These are phyloP conservation scores for Avena eriantha DNA, from an alignment of 176 grass and related monocot genomes.

Conservation along the genomic window DNA sequence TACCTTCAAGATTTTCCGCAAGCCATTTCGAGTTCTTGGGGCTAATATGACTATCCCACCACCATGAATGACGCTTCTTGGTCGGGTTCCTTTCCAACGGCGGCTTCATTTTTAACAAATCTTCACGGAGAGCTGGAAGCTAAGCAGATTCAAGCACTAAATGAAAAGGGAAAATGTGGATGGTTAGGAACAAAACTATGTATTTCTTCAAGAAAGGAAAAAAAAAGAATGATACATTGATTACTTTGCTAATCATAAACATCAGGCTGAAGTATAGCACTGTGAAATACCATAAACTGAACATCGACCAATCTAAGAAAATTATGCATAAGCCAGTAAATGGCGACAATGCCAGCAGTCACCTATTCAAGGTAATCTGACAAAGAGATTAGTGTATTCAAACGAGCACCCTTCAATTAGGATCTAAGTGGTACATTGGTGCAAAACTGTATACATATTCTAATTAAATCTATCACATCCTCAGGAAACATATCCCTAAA, in stretches of 20 bases:
- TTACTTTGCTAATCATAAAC: neutral
- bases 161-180: constrained; percentile 7
- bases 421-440: neutral
- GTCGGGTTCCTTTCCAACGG: constrained; percentile 60
- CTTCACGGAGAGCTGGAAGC: neutral
- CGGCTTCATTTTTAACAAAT: constrained; percentile 54
- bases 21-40: constrained; percentile 90
- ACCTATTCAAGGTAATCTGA: constrained; percentile 13
- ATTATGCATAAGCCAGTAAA: constrained; percentile 5
- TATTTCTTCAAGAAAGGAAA: neutral
- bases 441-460: neutral
- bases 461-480: neutral
- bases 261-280: neutral
- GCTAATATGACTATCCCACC: constrained; percentile 82
- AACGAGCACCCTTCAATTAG: neutral
- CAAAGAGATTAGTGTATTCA: neutral
- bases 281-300: neutral
- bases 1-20: constrained; percentile 79
- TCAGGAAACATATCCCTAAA: neutral
- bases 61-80: constrained; percentile 78
- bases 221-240: neutral
- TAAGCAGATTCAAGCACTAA: neutral
- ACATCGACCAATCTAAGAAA: neutral
- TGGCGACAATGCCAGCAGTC: neutral
- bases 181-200: neutral